Conservation (phyloP, 345 rosid genomes). For the Geranium brycei region DNA sequence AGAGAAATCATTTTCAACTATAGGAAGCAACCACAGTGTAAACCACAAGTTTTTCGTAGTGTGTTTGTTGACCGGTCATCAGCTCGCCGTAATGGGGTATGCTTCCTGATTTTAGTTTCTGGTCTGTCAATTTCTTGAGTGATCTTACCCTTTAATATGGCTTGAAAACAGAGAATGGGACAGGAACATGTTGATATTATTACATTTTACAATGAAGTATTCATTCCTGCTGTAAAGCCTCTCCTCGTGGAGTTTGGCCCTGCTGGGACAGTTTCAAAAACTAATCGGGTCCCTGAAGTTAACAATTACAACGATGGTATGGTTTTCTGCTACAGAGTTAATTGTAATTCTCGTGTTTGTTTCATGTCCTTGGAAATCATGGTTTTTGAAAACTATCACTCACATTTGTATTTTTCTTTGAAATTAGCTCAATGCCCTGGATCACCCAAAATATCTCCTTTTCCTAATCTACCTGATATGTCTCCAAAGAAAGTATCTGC, state of each 20-base stretch:
- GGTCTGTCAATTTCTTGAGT: constrained; percentile 5
- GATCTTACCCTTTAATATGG: constrained; percentile 16
- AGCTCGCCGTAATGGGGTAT: constrained; percentile 56
- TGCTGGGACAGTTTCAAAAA: constrained; percentile 29
- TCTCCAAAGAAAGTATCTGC: constrained; percentile 92
- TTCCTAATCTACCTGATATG: constrained; percentile 92
- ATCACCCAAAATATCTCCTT: constrained; percentile 71
- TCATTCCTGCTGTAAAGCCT: constrained; percentile 73
- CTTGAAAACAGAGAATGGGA: constrained; percentile 53
- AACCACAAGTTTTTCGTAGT: constrained; percentile 73
- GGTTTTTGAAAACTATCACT: background rate
- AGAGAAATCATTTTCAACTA: constrained; percentile 72
- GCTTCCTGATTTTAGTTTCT: constrained; percentile 4
- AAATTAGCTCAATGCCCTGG: constrained; percentile 65
- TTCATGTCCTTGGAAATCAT: background rate
- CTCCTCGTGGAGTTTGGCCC: constrained; percentile 75
- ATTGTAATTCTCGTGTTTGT: background rate
- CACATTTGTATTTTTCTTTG: constrained; percentile 7
- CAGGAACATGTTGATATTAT: constrained; percentile 87
- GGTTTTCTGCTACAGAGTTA: background rate
- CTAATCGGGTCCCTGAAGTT: constrained; percentile 33
- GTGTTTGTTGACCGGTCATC: constrained; percentile 67
- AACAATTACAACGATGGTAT: constrained; percentile 50
- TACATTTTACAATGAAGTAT: constrained; percentile 82
- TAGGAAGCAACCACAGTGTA: constrained; percentile 93